Evolutionary conservation across 345 rosid genomes (phyloP).

Genomic region (Capsella bursapastoris): DNA sequence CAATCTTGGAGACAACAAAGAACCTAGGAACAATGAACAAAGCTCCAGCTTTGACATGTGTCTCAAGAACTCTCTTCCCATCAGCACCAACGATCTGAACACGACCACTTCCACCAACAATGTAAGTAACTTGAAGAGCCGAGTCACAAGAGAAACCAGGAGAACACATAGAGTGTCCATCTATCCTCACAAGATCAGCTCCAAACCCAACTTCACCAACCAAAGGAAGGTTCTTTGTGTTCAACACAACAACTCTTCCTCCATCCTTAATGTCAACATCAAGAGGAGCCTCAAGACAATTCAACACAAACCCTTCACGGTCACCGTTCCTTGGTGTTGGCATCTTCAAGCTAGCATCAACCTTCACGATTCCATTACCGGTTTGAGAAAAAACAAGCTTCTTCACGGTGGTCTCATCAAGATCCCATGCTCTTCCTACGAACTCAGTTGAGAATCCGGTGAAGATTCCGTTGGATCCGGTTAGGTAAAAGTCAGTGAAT

Average conservation of each 20-base stretch:
- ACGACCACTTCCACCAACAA: constrained; percentile 77
- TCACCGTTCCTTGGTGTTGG: constrained; percentile 64
- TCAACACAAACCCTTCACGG: constrained; percentile 67
- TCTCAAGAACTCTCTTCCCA: constrained; percentile 76
- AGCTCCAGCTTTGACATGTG: constrained; percentile 66
- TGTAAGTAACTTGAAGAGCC: constrained; percentile 80
- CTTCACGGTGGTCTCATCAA: constrained; percentile 53
- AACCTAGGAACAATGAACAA: constrained; percentile 90
- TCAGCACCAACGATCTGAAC: constrained; percentile 81
- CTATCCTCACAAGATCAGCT: constrained; percentile 83
- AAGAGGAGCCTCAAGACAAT: constrained; percentile 84
- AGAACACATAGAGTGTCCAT: constrained; percentile 87
- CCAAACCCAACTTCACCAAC: constrained; percentile 89
- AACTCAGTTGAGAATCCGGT: constrained; percentile 81
- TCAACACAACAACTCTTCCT: constrained; percentile 84
- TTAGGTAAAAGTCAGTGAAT: constrained; percentile 77
- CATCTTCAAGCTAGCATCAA: constrained; percentile 54
- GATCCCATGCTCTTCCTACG: constrained; percentile 76
- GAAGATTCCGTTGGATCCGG: constrained; percentile 80
- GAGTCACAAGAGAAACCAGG: constrained; percentile 98
- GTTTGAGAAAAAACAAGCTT: constrained; percentile 59
- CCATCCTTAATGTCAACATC: constrained; percentile 78
- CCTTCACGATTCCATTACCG: constrained; percentile 70
- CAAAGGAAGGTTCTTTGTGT: constrained; percentile 81
- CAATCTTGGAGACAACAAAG: constrained; percentile 81